Conservation (phyloP, 2,329 filamentous ascomycete genomes). For the Arthrobotrys entomopaga region DNA sequence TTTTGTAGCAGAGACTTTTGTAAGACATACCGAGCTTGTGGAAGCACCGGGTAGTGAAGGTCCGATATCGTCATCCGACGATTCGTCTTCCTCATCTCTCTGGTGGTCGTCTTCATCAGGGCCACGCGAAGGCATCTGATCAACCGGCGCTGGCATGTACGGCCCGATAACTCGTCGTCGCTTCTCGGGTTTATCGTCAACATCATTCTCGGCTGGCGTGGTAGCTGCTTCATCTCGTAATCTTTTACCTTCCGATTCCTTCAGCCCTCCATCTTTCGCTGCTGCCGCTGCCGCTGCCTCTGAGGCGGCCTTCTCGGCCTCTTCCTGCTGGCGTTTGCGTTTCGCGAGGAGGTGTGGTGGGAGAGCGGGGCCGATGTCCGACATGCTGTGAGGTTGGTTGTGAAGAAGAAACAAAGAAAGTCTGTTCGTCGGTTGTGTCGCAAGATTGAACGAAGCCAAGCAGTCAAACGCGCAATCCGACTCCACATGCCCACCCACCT, state of each 20-base stretch:
- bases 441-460: conserved; percentile 41
- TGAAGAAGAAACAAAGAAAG: not conserved
- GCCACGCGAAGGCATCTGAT: conserved; percentile 63
- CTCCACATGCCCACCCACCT: conserved; percentile 9
- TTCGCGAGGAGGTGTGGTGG: conserved; percentile 61
- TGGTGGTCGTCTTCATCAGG: conserved; percentile 59
- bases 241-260: conserved; percentile 54
- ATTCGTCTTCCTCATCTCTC: conserved; percentile 57
- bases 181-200: conserved; percentile 65
- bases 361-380: conserved; percentile 60
- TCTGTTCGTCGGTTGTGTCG: conserved; percentile 14
- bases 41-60: conserved; percentile 58
- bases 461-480: conserved; percentile 43
- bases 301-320: conserved; percentile 57
- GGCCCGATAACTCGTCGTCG: conserved; percentile 68
- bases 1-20: not conserved
- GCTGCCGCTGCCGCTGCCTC: conserved; percentile 15
- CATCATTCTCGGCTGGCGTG: conserved; percentile 59
- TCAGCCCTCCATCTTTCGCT: conserved; percentile 25
- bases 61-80: conserved; percentile 62
- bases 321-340: conserved; percentile 61
- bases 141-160: conserved; percentile 66
- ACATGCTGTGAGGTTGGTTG: conserved; percentile 19
- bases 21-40: conserved; percentile 31
- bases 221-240: conserved; percentile 50